These are phyloP conservation scores for Suhomyces terraborum DNA, from an alignment of 1,139 yeast species.

Conservation along the genomic window DNA sequence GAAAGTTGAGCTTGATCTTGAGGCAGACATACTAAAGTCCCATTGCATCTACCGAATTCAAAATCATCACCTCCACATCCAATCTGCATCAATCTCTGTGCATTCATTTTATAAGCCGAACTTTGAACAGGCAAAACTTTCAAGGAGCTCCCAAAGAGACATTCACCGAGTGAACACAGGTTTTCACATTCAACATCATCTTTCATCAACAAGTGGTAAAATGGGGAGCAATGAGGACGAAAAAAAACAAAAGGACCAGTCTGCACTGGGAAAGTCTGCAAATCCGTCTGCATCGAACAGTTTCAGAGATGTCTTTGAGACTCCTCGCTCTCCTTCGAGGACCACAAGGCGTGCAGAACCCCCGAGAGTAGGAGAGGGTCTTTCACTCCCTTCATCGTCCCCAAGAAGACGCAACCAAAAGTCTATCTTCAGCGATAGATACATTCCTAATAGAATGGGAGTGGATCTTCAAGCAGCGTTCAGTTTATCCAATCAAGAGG, in stretches of 20 bases:
- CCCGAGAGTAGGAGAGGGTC: conserved; percentile 30
- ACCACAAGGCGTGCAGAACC: conserved; percentile 41
- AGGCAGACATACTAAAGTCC: neutral
- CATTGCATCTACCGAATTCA: neutral
- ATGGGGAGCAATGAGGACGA: conserved; percentile 12
- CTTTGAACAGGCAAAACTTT: neutral
- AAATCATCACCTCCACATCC: neutral
- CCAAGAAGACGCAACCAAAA: conserved; percentile 47
- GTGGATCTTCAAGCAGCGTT: conserved; percentile 88
- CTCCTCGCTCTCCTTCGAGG: conserved; percentile 45
- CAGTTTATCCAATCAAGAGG: conserved; percentile 56
- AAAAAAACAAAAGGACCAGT: neutral
- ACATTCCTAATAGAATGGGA: conserved; percentile 83
- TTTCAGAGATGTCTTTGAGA: conserved; percentile 26
- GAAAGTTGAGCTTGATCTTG: neutral
- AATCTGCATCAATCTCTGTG: neutral
- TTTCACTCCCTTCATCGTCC: conserved; percentile 32
- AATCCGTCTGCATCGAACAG: conserved; percentile 5
- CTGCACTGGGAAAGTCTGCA: conserved; percentile 2
- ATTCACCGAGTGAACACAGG: neutral
- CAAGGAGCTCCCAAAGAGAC: neutral
- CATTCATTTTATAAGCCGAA: neutral
- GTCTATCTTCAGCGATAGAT: conserved; percentile 72
- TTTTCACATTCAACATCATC: neutral
- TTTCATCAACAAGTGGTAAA: neutral